Evolutionary conservation across 495 filamentous ascomycete species (phyloP), one percentile per base, ranked within the genome.

Genomic region (Letharia columbiana): DNA sequence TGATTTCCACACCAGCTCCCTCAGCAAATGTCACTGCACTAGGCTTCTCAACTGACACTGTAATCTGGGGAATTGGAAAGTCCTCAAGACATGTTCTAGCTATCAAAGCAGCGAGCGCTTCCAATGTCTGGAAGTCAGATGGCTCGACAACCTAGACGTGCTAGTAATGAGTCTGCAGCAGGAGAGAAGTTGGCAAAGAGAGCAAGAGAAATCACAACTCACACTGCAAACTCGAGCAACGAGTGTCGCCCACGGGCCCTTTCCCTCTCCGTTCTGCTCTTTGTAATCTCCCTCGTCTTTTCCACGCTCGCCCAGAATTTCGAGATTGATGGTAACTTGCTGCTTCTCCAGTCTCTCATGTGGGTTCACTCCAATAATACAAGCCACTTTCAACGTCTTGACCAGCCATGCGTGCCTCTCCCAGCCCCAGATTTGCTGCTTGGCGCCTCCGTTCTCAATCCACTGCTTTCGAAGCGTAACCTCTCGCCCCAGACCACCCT

Each of bases 291-390:
- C 50, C 35, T 61, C 47, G 9, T 56, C n/a, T 31, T 50, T 37
- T 5, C 39, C 33, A n/a, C 20, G 41, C 50, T 63, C 62, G 49
- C 47, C 60, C 31, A 57, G 54, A 60, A 70, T 40, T 13, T 65
- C 60, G 13, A 70, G 62, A 39, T 66, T 81, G 41, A 85, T 74
- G 66, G 80, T 76, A 6, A 86, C 82, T 60, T 76, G 76, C 69
- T 86, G 83, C 68, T 83, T 84, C 73, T 84, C 82, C 41, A 83
- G 70, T 23, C 83, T 70, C 72, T 86, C 83, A 66, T 84, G 84
- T 18, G 80, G 77, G 58, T 86, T 85, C 9, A 86, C 80, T 0
- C 83, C 83, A 63, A 86, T 76, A 59, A 86, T 80, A 61, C 77
- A 79, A 60, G 65, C 67, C 10, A 66, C 40, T 42, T 67, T 67